A percentile compares a stretch with the other conserved stretches of the same genome.
Evolutionary conservation across 2,329 filamentous ascomycete genomes (phyloP).

Genomic region (Aureobasidium musti): DNA sequence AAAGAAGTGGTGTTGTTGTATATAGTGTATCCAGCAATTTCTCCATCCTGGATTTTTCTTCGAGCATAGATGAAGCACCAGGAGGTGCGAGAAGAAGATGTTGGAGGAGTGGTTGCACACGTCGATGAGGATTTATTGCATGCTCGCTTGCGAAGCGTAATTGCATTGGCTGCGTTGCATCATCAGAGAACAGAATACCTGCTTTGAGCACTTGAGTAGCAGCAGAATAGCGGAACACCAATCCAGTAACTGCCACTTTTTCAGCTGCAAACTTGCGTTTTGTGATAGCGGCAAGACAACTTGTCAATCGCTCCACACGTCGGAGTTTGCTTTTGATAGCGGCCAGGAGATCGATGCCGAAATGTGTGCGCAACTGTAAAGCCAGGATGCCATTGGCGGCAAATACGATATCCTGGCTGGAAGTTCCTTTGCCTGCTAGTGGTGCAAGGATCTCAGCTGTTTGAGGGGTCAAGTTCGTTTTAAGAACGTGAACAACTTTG

Average conservation of each 20-base stretch:
- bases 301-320: slow-evolving; percentile 69
- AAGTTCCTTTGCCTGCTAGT: slow-evolving; percentile 44
- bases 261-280: slow-evolving; percentile 60
- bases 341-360: slow-evolving; percentile 61
- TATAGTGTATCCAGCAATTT: slow-evolving; percentile 60
- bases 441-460: slow-evolving; percentile 44
- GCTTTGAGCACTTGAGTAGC: slow-evolving; percentile 32
- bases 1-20: slow-evolving; percentile 64
- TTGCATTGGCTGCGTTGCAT: slow-evolving; percentile 53
- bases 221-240: slow-evolving; percentile 66
- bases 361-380: slow-evolving; percentile 59
- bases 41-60: slow-evolving; percentile 57
- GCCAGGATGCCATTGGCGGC: slow-evolving; percentile 63
- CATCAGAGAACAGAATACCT: slow-evolving; percentile 32
- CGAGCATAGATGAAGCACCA: slow-evolving; percentile 46
- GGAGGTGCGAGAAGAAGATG: not conserved
- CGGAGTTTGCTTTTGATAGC: slow-evolving; percentile 62
- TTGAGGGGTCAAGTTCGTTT: slow-evolving; percentile 42
- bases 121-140: slow-evolving; percentile 38
- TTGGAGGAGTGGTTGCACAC: slow-evolving; percentile 37
- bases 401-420: slow-evolving; percentile 64
- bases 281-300: slow-evolving; percentile 67
- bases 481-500: slow-evolving; percentile 45
- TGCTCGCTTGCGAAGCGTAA: slow-evolving; percentile 58
- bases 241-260: slow-evolving; percentile 61